Evolutionary conservation across 2,329 filamentous ascomycete genomes (phyloP).

Genomic region (Cadophora malorum): DNA sequence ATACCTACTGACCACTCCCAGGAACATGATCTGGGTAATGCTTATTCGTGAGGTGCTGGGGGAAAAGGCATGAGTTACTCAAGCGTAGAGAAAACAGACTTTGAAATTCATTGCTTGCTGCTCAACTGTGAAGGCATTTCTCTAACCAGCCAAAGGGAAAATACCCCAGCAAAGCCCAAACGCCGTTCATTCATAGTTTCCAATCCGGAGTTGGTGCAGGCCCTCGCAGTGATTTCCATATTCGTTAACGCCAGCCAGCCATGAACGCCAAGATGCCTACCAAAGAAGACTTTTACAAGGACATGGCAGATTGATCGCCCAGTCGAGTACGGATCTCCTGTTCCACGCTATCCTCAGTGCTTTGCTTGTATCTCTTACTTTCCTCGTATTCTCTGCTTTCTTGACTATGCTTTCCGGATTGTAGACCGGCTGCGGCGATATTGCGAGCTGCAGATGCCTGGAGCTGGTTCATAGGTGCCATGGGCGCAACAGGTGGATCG

Average conservation of each 20-base stretch:
- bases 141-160: background rate
- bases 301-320: constrained; percentile 48
- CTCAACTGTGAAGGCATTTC: constrained; percentile 4
- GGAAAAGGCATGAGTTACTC: background rate
- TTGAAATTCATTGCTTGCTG: constrained; percentile 19
- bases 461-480: constrained; percentile 47
- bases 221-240: constrained; percentile 8
- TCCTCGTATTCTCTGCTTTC: constrained; percentile 38
- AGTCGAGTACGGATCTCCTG: constrained; percentile 59
- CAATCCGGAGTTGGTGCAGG: constrained; percentile 12
- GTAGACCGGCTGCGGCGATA: constrained; percentile 44
- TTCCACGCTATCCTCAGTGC: constrained; percentile 51
- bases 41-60: constrained; percentile 47
- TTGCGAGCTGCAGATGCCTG: constrained; percentile 47
- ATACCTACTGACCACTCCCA: constrained; percentile 43
- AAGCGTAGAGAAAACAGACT: constrained; percentile 4
- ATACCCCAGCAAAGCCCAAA: constrained; percentile 6
- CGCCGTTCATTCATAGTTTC: constrained; percentile 13
- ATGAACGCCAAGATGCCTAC: constrained; percentile 25
- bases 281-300: constrained; percentile 34
- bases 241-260: constrained; percentile 23
- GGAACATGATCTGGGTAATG: constrained; percentile 73
- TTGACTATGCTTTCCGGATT: constrained; percentile 38
- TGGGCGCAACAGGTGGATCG: constrained; percentile 42
- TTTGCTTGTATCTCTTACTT: constrained; percentile 49